These are phyloP conservation scores for Tolypocladium endophyticum DNA, from an alignment of 2,329 filamentous ascomycete species.

Conservation along the genomic window DNA sequence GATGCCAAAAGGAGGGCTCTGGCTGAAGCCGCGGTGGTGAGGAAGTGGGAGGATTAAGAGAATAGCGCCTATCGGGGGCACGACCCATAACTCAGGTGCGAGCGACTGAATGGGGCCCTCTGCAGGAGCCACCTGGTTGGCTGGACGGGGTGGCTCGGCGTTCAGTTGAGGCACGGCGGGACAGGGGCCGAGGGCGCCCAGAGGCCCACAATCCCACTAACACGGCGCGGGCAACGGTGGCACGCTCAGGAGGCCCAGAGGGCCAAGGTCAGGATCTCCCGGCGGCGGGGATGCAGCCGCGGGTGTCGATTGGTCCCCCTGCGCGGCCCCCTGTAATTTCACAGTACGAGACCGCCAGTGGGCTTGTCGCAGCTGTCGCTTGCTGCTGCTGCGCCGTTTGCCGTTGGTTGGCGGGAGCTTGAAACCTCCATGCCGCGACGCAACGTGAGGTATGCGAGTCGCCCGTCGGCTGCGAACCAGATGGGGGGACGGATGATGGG, in stretches of 20 bases:
- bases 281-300: background rate
- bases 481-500: background rate
- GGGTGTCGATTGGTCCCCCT: background rate
- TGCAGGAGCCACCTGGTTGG: background rate
- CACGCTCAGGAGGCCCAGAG: background rate
- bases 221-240: background rate
- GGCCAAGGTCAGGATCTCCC: background rate
- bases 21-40: background rate
- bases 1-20: background rate
- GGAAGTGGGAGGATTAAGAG: background rate
- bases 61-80: background rate
- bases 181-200: background rate
- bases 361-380: background rate
- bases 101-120: background rate
- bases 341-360: background rate
- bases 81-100: background rate
- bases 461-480: background rate
- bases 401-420: background rate
- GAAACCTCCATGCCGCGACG: background rate
- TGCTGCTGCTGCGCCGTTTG: background rate
- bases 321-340: background rate
- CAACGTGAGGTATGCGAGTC: background rate
- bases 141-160: background rate
- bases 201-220: background rate
- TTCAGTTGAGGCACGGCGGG: background rate